Evolutionary conservation across 352 stramenopile species (phyloP), one percentile per base, ranked within the genome.

Genomic region (Phytopythium sindhum): DNA sequence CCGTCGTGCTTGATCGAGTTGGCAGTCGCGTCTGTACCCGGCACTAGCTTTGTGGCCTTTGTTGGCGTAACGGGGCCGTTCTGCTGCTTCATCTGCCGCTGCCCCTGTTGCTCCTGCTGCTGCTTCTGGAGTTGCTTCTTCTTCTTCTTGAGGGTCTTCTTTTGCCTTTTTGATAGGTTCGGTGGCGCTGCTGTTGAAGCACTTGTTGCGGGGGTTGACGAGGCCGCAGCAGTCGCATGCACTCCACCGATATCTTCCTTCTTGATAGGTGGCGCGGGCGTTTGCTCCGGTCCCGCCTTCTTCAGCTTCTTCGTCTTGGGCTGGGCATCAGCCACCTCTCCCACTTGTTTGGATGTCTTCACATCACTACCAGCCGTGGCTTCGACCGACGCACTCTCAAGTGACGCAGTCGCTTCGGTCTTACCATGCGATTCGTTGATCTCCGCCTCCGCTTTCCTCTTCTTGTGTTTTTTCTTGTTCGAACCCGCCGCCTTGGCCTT

Each of bases 391-490:
- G 42, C 17, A 9, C 17, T 48, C 2, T 5, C 15, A 5, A 15
- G 15, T 47, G 41, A 47, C 6, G 7, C 21, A 7, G 42, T 12
- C 19, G 5, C n/a, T 21, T 48, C 42, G 7, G 4, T 6, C 5
- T 21, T 24, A 21, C 8, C 7, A 9, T 14, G 17, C 42, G 42
- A n/a, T 21, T 23, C 7, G 2, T 21, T 2, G 21, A 0, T 8
- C 0, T 35, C 10, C 58, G 7, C 52, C 28, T 66, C 50, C 23
- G 19, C 31, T 59, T 68, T 73, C 41, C 17, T 24, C 51, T 65
- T 47, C 3, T 42, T 29, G 17, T 78, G 70, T 26, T 60, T 29
- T 35, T 35, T 42, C 2, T 72, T 61, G 26, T 61, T n/a, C 2
- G 33, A 10, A 5, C 15, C n/a, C 50, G 29, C 12, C 7, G 29